Evolutionary conservation across 768 basidiomycete genomes (phyloP).

Genomic region (Serendipita sp.): DNA sequence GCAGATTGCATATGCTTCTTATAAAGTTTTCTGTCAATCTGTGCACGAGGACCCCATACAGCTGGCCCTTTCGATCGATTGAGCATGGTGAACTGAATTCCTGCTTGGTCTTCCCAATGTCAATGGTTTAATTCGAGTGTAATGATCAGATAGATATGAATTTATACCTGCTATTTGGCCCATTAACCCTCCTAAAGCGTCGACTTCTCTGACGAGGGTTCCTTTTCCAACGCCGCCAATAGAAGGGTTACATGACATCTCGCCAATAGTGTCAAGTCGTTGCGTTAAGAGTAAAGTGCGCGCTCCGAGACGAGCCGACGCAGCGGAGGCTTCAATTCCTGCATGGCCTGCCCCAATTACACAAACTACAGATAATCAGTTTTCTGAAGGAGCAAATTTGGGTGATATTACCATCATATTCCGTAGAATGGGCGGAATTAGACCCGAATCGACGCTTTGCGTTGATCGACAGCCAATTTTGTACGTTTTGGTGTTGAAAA

Average conservation of each 20-base stretch:
- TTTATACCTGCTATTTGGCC: slow-evolving; percentile 59
- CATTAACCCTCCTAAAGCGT: slow-evolving; percentile 80
- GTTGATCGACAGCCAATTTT: no score
- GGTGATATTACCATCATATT: neutral
- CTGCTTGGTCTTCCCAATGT: slow-evolving; percentile 51
- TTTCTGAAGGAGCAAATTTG: neutral
- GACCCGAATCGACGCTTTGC: neutral
- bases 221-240: slow-evolving; percentile 90
- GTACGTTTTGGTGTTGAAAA: no score
- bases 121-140: neutral
- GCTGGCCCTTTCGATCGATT: slow-evolving; percentile 79
- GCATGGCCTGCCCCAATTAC: slow-evolving; percentile 89
- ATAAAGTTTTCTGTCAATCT: slow-evolving; percentile 76
- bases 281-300: slow-evolving; percentile 71
- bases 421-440: neutral
- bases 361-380: slow-evolving; percentile 29
- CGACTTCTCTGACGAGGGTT: slow-evolving; percentile 78
- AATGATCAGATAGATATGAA: neutral
- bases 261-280: slow-evolving; percentile 63
- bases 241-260: slow-evolving; percentile 81
- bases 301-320: slow-evolving; percentile 69
- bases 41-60: slow-evolving; percentile 82
- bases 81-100: slow-evolving; percentile 75
- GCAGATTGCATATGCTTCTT: slow-evolving; percentile 65
- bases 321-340: slow-evolving; percentile 83